phyloP scores from a whole-genome alignment of 768 basidiomycete species.

The Porpolomopsis calyptriformis region DNA sequence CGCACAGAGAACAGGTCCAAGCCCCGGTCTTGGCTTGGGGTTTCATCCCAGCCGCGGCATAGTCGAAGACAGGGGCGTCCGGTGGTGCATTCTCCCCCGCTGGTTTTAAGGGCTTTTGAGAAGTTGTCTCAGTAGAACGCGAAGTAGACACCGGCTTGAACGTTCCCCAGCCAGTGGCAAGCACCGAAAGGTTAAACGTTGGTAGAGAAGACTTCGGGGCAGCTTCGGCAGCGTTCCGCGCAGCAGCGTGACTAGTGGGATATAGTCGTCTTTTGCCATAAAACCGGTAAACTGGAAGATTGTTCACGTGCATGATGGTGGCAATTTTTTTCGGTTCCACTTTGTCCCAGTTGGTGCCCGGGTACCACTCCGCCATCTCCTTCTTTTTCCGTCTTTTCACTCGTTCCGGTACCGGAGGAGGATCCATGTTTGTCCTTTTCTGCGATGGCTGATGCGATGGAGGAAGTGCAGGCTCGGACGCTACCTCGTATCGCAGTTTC shows the following conservation, averaged over 20 bases:
- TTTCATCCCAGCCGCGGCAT: conserved; percentile 50
- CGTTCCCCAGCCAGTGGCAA: too few relatives aligned
- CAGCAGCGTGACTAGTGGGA: conserved; percentile 18
- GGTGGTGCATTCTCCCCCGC: too few relatives aligned
- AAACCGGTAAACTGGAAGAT: conserved; percentile 15
- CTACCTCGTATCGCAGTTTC: conserved; percentile 64
- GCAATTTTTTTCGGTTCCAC: too few relatives aligned
- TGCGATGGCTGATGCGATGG: conserved; percentile 20
- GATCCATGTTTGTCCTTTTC: not conserved
- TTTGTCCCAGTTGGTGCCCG: too few relatives aligned
- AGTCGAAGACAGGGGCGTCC: conserved; percentile 53
- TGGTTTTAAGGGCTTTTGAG: too few relatives aligned
- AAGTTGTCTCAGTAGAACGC: too few relatives aligned
- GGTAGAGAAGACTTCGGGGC: conserved; percentile 17
- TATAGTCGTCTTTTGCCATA: conserved; percentile 15
- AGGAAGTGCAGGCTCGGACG: conserved; percentile 34
- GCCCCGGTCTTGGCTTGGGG: conserved; percentile 23
- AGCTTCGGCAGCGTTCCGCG: conserved; percentile 28
- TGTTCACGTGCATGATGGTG: conserved; percentile 1
- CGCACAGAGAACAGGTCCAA: conserved; percentile 54
- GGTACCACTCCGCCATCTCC: too few relatives aligned
- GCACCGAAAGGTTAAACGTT: conserved; percentile 10
- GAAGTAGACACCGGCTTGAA: too few relatives aligned
- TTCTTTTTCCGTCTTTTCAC: too few relatives aligned
- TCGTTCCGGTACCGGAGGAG: too few relatives aligned